A percentile compares a stretch with the other conserved stretches of the same genome.
phyloP scores from a whole-genome alignment of 2,329 filamentous ascomycete species.

The Aspergillus ustus region DNA sequence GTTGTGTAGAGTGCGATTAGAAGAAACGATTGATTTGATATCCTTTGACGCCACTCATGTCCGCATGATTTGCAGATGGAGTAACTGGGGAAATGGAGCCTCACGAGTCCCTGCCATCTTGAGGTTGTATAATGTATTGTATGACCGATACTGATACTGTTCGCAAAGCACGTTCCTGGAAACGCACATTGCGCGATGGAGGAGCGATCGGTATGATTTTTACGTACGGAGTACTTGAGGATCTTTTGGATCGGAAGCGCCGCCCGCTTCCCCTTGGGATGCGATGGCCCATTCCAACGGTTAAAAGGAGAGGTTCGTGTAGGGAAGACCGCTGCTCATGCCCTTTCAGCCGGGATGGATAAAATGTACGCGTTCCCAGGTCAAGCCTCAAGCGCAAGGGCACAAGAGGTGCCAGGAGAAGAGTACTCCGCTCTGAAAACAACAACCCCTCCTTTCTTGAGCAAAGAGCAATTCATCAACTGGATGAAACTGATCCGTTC shows the following conservation, averaged over 20 bases:
- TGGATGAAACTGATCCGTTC: not conserved
- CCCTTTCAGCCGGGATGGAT: conserved; percentile 26
- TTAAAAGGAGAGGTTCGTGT: conserved; percentile 24
- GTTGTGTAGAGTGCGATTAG: not conserved
- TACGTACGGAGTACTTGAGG: conserved; percentile 20
- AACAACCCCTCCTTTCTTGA: not conserved
- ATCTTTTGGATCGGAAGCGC: conserved; percentile 33
- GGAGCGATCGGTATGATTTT: conserved; percentile 12
- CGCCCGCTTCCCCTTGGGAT: conserved; percentile 35
- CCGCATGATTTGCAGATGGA: conserved; percentile 4
- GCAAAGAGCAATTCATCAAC: conserved; percentile 3
- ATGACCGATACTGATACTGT: not conserved
- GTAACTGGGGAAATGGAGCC: conserved; percentile 1
- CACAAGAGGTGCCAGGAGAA: not conserved
- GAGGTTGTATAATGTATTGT: not conserved
- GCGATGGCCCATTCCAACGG: conserved; percentile 33
- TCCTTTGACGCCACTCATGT: conserved; percentile 2
- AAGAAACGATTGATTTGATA: not conserved
- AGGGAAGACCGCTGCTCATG: conserved; percentile 20
- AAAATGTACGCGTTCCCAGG: conserved; percentile 18
- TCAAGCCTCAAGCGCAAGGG: conserved; percentile 11
- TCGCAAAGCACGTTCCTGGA: conserved; percentile 17
- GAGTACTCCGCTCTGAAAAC: not conserved
- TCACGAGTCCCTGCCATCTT: not conserved
- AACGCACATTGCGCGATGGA: conserved; percentile 19